Evolutionary conservation across 495 filamentous ascomycete genomes (phyloP).

Genomic region (Neurospora intermedia): DNA sequence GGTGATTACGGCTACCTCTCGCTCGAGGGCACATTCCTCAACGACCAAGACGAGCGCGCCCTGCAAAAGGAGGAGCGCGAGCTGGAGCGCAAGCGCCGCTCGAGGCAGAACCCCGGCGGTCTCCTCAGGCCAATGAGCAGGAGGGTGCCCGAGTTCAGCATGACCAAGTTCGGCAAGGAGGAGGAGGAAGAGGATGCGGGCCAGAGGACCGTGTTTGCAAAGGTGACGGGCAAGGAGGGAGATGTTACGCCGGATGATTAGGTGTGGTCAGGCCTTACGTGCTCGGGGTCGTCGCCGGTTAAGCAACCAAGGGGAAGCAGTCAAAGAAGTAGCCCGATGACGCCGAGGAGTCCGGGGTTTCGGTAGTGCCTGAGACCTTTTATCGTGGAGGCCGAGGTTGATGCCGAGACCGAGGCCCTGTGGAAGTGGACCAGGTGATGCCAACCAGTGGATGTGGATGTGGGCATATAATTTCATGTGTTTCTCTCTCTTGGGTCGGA

Average conservation of each 20-base stretch:
- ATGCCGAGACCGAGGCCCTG: neutral
- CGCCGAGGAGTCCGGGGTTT: neutral
- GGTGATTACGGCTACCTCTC: constrained; percentile 38
- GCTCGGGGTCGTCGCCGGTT: constrained; percentile 11
- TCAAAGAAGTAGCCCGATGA: neutral
- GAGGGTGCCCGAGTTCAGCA: constrained; percentile 34
- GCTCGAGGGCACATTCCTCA: constrained; percentile 37
- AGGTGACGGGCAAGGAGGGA: constrained; percentile 18
- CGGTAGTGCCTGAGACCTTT: neutral
- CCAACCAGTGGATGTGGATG: neutral
- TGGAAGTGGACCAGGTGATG: neutral
- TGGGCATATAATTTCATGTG: neutral
- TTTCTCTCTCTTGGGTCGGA: constrained; percentile 1
- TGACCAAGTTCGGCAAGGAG: constrained; percentile 36
- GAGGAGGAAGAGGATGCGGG: constrained; percentile 27
- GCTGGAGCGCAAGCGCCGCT: constrained; percentile 19
- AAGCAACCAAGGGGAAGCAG: neutral
- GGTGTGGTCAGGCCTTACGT: constrained; percentile 22
- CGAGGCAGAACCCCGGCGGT: constrained; percentile 20
- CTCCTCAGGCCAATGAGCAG: constrained; percentile 25
- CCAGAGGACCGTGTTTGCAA: constrained; percentile 18
- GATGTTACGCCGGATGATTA: constrained; percentile 26
- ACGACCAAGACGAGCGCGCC: constrained; percentile 29
- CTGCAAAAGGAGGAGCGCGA: constrained; percentile 28
- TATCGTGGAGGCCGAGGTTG: neutral